Evolutionary conservation across 495 filamentous ascomycete species (phyloP).

Genomic region (Patellaria atrata): DNA sequence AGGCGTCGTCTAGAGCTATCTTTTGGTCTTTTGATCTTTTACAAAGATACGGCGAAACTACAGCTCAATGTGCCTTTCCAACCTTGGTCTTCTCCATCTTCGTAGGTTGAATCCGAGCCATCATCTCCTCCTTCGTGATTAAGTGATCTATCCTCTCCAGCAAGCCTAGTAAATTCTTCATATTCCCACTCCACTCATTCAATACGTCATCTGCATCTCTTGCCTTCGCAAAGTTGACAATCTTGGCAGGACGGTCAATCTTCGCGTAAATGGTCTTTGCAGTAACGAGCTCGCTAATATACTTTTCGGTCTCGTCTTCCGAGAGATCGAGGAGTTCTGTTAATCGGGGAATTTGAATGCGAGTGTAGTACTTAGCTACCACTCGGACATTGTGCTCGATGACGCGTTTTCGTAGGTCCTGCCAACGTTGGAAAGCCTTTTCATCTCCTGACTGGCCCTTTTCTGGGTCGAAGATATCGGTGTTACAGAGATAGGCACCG

Average conservation of each 20-base stretch:
- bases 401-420: conserved; percentile 89
- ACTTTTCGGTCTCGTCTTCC: conserved; percentile 93
- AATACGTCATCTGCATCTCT: conserved; percentile 92
- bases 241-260: conserved; percentile 83
- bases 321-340: conserved; percentile 80
- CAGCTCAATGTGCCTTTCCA: conserved; percentile 15
- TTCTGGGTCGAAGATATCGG: conserved; percentile 69
- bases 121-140: conserved; percentile 99
- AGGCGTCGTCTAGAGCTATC: no score
- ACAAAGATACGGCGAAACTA: no score
- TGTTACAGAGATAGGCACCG: conserved; percentile 74
- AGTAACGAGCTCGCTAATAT: conserved; percentile 88
- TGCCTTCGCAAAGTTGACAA: conserved; percentile 87
- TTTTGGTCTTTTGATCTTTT: no score
- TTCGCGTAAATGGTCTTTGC: conserved; percentile 95
- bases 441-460: conserved; percentile 49
- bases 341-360: conserved; percentile 78
- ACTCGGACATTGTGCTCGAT: conserved; percentile 99
- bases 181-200: conserved; percentile 97
- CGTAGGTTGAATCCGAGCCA: conserved; percentile 80
- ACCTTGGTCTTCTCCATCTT: conserved; percentile 37
- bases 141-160: conserved; percentile 93
- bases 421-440: conserved; percentile 70
- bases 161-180: conserved; percentile 89
- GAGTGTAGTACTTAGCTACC: conserved; percentile 96